Base-by-base conservation (phyloP, 306 rosid genomes). In the Lathyrus tuberosus region DNA sequence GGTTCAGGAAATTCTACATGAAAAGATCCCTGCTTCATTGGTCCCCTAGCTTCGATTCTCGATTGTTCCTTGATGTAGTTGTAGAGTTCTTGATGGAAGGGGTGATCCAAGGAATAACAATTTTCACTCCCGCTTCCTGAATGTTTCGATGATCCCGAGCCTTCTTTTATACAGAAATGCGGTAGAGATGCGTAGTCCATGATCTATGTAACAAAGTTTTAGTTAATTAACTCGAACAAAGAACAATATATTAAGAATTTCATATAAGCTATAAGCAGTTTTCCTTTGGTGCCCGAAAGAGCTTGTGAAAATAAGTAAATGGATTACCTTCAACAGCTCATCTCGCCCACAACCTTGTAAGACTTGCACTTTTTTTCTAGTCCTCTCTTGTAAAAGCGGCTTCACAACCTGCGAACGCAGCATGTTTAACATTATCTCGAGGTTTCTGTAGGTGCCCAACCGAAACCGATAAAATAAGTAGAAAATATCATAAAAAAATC, bases 331-430 rank as follows among this genome's bases (percentile, higher is more conserved):
- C 79, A 94, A 76, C 65, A 94, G 81, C 79, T 94, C 99, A 76
- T 94, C 97, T 79, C 84, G 82, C 30, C 99, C 99, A 67, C 83
- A 79, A 53, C 97, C 99, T 20, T 82, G 80, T 76, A 94, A 76
- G 66, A 94, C 96, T 69, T 94, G 96, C 70, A 91, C 80, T 64
- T 94, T 94, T 83, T 69, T 91, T 72, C 90, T 87, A 4, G 99
- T 94, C 76, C 97, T 88, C 78, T 94, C 99, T 79, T 94, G 99
- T 75, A 94, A 83, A 64, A 94, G 99, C 61, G 99, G 99, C 83
- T 87, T 90, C 80, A 94, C 97, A 67, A 89, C 99, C 98, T 91
- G 86, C 30, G 7, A 58, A 82, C 24, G 65, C 58, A 17, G 38
- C 48, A 17, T 35, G 64, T 49, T 62, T 61, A 70, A 73, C 46